A percentile compares a stretch with the other conserved stretches of the same genome.
These are phyloP conservation scores for Rutstroemia sp. DNA, from an alignment of 2,329 filamentous ascomycete genomes.

Conservation along the genomic window DNA sequence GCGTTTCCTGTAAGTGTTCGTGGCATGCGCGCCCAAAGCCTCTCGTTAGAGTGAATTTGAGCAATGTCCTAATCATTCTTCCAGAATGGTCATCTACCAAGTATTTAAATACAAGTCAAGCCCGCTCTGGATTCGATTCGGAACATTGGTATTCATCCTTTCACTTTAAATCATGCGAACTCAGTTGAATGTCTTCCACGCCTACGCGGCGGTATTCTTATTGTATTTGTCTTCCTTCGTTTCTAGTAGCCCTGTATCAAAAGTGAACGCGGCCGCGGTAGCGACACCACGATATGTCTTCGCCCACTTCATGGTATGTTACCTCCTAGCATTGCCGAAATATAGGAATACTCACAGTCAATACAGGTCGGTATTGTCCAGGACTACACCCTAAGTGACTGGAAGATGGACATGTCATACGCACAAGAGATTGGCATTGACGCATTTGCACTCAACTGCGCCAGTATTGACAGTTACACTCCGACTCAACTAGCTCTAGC, in stretches of 20 bases:
- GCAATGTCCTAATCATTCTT: too few species aligned
- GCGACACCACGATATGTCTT: constrained; percentile 14
- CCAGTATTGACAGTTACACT: constrained; percentile 24
- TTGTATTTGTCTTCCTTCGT: not conserved
- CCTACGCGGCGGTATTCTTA: not conserved
- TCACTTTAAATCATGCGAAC: too few species aligned
- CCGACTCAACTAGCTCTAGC: constrained; percentile 24
- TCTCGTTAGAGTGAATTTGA: too few species aligned
- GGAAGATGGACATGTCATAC: constrained; percentile 26
- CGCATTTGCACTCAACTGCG: constrained; percentile 29
- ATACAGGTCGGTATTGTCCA: constrained; percentile 18
- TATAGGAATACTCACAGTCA: not conserved
- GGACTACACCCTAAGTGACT: constrained; percentile 23
- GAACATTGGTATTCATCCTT: not conserved
- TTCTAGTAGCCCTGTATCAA: not conserved
- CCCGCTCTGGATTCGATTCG: not conserved
- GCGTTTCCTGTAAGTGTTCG: too few species aligned
- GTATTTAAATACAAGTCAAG: too few species aligned
- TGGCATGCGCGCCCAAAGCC: too few species aligned
- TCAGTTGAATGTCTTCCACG: too few species aligned
- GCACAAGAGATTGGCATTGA: constrained; percentile 31
- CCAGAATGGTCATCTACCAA: too few species aligned
- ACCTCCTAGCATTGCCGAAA: not conserved
- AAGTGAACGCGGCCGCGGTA: not conserved
- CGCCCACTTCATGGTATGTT: constrained; percentile 18